phyloP scores from a whole-genome alignment of 2,329 filamentous ascomycete genomes.

The Botrytis deweyae region DNA sequence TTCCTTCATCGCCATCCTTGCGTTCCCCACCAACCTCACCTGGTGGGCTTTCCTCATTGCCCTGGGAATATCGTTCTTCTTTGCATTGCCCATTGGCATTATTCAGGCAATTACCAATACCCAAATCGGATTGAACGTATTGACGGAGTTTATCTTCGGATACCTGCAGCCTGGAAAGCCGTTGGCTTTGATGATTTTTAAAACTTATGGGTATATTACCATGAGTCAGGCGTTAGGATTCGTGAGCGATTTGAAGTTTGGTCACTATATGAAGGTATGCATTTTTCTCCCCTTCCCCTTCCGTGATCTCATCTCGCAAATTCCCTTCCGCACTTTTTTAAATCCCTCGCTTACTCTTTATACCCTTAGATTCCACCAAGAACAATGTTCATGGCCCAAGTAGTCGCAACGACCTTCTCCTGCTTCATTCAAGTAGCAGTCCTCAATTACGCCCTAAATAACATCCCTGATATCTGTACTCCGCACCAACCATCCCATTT shows the following conservation, averaged over 20 bases:
- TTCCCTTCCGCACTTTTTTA: background rate
- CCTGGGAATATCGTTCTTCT: slow-evolving; percentile 61
- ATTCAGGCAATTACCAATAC: slow-evolving; percentile 69
- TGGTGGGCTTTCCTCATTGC: slow-evolving; percentile 67
- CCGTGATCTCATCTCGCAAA: background rate
- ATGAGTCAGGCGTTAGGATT: slow-evolving; percentile 57
- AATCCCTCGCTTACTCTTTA: background rate
- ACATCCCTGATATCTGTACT: slow-evolving; percentile 64
- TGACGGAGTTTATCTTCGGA: slow-evolving; percentile 70
- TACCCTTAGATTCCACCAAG: slow-evolving; percentile 32
- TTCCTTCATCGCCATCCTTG: slow-evolving; percentile 43
- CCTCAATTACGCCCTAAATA: slow-evolving; percentile 59
- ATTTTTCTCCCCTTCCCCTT: background rate
- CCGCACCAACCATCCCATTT: slow-evolving; percentile 55
- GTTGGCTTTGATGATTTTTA: slow-evolving; percentile 76
- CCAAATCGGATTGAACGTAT: slow-evolving; percentile 68
- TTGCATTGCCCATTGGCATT: slow-evolving; percentile 66
- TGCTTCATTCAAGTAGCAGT: slow-evolving; percentile 65
- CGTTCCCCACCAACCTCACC: slow-evolving; percentile 59
- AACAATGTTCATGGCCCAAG: slow-evolving; percentile 43
- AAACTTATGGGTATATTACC: slow-evolving; percentile 69
- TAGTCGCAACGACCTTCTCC: slow-evolving; percentile 60
- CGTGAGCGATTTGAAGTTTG: slow-evolving; percentile 51
- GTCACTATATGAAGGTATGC: slow-evolving; percentile 49
- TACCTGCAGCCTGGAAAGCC: slow-evolving; percentile 71